A percentile compares a stretch with the other conserved stretches of the same genome.
Conservation (phyloP, 2,329 filamentous ascomycete genomes). For the Zasmidium angulare region DNA sequence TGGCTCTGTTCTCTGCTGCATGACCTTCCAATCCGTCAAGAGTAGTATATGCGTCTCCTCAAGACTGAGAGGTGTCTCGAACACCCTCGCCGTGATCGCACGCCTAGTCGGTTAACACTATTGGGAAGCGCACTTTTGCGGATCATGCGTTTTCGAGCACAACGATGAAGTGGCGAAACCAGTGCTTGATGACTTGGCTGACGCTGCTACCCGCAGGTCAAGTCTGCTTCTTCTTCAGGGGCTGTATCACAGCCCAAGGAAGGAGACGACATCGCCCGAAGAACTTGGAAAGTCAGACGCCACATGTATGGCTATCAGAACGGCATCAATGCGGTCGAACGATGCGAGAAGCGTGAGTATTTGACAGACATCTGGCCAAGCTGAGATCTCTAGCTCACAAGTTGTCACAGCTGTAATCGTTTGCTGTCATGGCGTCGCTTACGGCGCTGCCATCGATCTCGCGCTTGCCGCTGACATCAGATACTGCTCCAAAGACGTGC, state of each 20-base stretch:
- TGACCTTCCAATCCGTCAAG: too few species aligned
- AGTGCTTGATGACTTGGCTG: too few species aligned
- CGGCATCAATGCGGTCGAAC: conserved; percentile 72
- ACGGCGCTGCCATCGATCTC: conserved; percentile 73
- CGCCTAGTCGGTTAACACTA: too few species aligned
- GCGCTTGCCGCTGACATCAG: conserved; percentile 69
- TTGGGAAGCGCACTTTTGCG: too few species aligned
- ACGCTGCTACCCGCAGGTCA: conserved; percentile 46
- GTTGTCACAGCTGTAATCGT: conserved; percentile 62
- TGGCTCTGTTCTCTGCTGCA: not conserved
- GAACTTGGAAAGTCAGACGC: conserved; percentile 51
- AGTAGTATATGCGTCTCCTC: too few species aligned
- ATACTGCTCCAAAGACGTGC: conserved; percentile 56
- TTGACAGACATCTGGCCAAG: not conserved
- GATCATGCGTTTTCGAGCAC: too few species aligned
- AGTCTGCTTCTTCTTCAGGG: conserved; percentile 21
- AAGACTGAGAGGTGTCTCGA: too few species aligned
- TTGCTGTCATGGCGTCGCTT: conserved; percentile 73
- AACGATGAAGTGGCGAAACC: too few species aligned
- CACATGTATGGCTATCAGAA: conserved; percentile 77
- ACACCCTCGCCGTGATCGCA: too few species aligned
- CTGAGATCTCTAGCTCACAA: not conserved
- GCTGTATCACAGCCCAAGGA: conserved; percentile 7
- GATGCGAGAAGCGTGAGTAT: conserved; percentile 69
- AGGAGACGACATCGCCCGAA: conserved; percentile 18